phyloP scores from a whole-genome alignment of 2,329 filamentous ascomycete species.

The Botryosphaeria agaves region DNA sequence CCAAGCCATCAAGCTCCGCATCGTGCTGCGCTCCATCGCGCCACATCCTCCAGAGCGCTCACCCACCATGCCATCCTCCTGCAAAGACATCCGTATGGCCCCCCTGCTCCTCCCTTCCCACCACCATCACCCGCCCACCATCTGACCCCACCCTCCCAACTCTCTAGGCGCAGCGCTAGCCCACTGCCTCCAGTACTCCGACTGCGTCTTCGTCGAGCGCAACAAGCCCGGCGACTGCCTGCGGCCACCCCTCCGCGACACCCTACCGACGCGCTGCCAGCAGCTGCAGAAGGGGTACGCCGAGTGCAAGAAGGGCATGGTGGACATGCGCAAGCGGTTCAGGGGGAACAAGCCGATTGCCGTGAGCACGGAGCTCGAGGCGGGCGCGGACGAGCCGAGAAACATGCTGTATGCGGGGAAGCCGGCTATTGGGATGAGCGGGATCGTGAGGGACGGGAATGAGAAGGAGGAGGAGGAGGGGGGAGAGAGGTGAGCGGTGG shows the following conservation, averaged over 20 bases:
- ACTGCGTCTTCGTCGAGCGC: constrained; percentile 88
- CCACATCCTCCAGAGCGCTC: too few species aligned
- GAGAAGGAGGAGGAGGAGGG: not conserved
- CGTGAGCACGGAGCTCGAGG: constrained; percentile 46
- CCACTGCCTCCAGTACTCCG: constrained; percentile 85
- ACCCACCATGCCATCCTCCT: constrained; percentile 69
- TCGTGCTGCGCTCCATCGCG: too few species aligned
- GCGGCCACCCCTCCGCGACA: constrained; percentile 61
- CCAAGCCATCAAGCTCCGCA: too few species aligned
- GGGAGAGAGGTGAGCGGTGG: not conserved
- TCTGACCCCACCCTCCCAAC: constrained; percentile 3
- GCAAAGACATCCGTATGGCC: constrained; percentile 80
- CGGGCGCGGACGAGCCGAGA: constrained; percentile 23
- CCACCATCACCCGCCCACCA: constrained; percentile 1
- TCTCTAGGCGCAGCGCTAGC: constrained; percentile 70
- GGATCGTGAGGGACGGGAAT: not conserved
- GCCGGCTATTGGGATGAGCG: constrained; percentile 3
- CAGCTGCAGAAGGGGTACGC: constrained; percentile 86
- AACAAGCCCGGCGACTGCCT: constrained; percentile 80
- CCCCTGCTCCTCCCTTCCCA: constrained; percentile 2
- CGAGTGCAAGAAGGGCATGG: constrained; percentile 89
- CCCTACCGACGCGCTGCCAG: constrained; percentile 73
- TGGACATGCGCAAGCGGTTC: constrained; percentile 98
- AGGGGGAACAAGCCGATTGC: constrained; percentile 79
- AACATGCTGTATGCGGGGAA: constrained; percentile 68